These are phyloP conservation scores for Colletotrichum tanaceti DNA, from an alignment of 2,329 filamentous ascomycete species.

Conservation along the genomic window DNA sequence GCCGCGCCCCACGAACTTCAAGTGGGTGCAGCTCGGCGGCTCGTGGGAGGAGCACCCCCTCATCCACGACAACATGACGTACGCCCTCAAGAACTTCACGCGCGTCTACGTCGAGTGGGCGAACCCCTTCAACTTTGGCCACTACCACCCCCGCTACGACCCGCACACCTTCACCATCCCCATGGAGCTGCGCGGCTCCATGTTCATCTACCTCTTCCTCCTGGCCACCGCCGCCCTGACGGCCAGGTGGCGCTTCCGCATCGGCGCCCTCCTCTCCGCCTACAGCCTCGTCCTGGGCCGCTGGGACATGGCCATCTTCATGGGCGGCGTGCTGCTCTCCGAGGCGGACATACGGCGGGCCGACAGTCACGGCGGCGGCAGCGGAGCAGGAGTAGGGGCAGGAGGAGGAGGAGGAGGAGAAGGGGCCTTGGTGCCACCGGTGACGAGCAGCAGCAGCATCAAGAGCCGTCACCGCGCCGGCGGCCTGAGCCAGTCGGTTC, in stretches of 20 bases:
- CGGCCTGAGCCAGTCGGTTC: slow-evolving; percentile 30
- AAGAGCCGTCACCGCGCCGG: slow-evolving; percentile 28
- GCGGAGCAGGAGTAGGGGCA: no score
- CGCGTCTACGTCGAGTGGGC: slow-evolving; percentile 54
- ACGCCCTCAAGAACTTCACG: slow-evolving; percentile 54
- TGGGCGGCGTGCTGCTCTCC: slow-evolving; percentile 52
- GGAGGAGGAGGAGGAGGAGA: no score
- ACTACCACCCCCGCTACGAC: slow-evolving; percentile 55
- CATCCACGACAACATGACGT: slow-evolving; percentile 53
- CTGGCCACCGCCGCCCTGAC: slow-evolving; percentile 53
- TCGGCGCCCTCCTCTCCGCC: slow-evolving; percentile 47
- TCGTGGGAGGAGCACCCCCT: slow-evolving; percentile 56
- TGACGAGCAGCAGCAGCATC: slow-evolving; percentile 16
- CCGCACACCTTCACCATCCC: slow-evolving; percentile 57
- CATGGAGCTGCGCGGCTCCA: slow-evolving; percentile 56
- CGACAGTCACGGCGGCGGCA: slow-evolving; percentile 15
- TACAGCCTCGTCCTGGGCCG: slow-evolving; percentile 52
- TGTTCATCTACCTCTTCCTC: slow-evolving; percentile 55
- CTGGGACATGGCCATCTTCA: slow-evolving; percentile 56
- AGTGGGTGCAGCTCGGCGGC: slow-evolving; percentile 54
- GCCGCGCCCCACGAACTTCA: slow-evolving; percentile 45
- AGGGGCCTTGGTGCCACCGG: slow-evolving; percentile 39
- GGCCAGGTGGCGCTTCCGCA: slow-evolving; percentile 48
- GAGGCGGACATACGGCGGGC: slow-evolving; percentile 51
- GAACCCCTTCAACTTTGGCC: slow-evolving; percentile 55